Evolutionary conservation across 371 early-diverging fungal genomes (phyloP).

Genomic region (Basidiobolus meristosporus): DNA sequence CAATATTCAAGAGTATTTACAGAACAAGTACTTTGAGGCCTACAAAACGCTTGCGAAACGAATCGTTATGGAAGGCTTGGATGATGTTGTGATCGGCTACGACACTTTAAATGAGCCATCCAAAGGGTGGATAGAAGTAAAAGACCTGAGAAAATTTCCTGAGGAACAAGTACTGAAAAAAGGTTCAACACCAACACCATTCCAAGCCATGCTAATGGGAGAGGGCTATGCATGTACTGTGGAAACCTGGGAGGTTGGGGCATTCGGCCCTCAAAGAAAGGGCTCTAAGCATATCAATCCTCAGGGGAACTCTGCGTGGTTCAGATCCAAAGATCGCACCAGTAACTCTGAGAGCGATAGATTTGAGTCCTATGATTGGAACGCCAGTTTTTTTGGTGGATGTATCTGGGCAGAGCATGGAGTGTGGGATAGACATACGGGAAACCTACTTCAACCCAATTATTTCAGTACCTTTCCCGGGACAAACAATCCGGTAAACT

Average conservation of each 20-base stretch:
- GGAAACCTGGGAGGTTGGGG: slow-evolving; percentile 28
- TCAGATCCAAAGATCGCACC: slow-evolving; percentile 12
- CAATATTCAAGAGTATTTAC: slow-evolving; percentile 50
- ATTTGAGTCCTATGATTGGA: neutral
- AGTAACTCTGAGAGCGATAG: slow-evolving; percentile 15
- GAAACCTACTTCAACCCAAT: slow-evolving; percentile 13
- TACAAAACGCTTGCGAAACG: slow-evolving; percentile 18
- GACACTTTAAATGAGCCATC: slow-evolving; percentile 62
- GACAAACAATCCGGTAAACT: slow-evolving; percentile 17
- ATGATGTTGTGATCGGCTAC: slow-evolving; percentile 42
- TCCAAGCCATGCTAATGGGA: slow-evolving; percentile 40
- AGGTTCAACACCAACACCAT: slow-evolving; percentile 35
- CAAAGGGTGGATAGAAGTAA: slow-evolving; percentile 29
- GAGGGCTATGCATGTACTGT: slow-evolving; percentile 27
- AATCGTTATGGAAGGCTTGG: slow-evolving; percentile 19
- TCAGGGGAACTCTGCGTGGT: slow-evolving; percentile 24
- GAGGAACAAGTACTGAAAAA: slow-evolving; percentile 25
- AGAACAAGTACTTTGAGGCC: slow-evolving; percentile 35
- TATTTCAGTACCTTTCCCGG: slow-evolving; percentile 32
- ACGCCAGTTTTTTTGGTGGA: slow-evolving; percentile 9
- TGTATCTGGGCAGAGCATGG: slow-evolving; percentile 55
- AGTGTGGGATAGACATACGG: slow-evolving; percentile 28
- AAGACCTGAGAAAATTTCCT: slow-evolving; percentile 23
- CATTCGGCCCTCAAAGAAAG: slow-evolving; percentile 29
- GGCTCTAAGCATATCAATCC: slow-evolving; percentile 22